Evolutionary conservation across 169 alveolate species (phyloP), one percentile per base, ranked within the genome.

Genomic region (Plasmodium sp.): DNA sequence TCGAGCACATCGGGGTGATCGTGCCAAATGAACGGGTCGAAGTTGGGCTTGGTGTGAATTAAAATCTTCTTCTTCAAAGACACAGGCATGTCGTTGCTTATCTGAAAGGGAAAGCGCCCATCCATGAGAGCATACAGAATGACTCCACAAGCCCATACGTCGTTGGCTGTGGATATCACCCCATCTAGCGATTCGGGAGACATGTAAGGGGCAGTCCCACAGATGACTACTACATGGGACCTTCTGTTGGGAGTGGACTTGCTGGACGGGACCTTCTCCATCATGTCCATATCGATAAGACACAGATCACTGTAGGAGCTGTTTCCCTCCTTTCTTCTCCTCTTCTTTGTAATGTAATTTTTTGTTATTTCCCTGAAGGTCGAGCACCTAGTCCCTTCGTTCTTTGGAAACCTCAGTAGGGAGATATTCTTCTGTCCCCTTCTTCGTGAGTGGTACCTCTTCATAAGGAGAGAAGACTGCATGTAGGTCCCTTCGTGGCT

Each of bases 131-230:
- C 92, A 81, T 96, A 93, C 71, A 96, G 84, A 82, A 96, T 54
- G 16, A 96, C 96, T 3, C 97, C 97, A 75, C 93, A 73, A 84
- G 94, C 88, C 97, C 97, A 96, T 72, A 96, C 77, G 48, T 96
- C 97, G 77, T 95, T 94, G 39, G 94, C 73, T n/a, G 91, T 72
- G 3, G 96, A 92, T 33, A 96, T 27, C 10, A 81, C 31, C 6
- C 96, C 96, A 39, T 94, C 95, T 45, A 79, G 75, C 4, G 95
- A 56, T 41, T 96, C 97, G 18, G 97, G 97, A 3, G 97, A 62
- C 92, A 91, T 75, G 74, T 81, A 58, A 45, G 81, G 92, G 83
- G 95, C 81, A 45, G 95, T 54, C 5, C 84, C 92, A 83, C 97
- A 34, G 56, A 62, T 92, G 56, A 73, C 10, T 48, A 62, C 88